phyloP scores from a whole-genome alignment of 1,284 basidiomycete genomes.

The Vanrija sp. region DNA sequence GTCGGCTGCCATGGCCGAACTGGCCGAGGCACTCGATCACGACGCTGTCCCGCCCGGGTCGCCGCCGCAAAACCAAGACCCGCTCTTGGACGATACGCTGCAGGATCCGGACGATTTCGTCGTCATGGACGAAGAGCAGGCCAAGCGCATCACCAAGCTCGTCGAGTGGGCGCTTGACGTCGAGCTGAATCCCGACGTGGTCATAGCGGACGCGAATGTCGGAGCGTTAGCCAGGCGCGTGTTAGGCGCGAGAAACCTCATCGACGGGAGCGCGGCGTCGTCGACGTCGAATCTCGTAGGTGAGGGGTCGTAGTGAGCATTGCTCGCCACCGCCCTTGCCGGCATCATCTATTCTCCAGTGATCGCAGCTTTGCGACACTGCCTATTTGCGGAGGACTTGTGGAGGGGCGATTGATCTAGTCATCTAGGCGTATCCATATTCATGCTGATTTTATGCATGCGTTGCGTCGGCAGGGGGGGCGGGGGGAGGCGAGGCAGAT shows the following conservation, averaged over 20 bases:
- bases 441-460: too few species aligned
- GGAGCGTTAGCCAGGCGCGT: conserved; percentile 75
- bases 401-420: too few species aligned
- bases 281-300: too few species aligned
- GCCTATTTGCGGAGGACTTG: too few species aligned
- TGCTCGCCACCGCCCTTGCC: too few species aligned
- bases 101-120: conserved; percentile 84
- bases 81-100: conserved; percentile 22
- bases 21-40: conserved; percentile 6
- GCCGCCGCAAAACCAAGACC: conserved; percentile 10
- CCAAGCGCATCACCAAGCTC: conserved; percentile 73
- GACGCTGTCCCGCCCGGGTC: background rate
- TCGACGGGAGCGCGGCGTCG: conserved; percentile 1
- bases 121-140: conserved; percentile 87
- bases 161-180: conserved; percentile 78
- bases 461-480: too few species aligned
- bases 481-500: too few species aligned
- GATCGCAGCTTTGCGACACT: too few species aligned
- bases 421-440: too few species aligned
- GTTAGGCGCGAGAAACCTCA: conserved; percentile 65
- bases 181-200: conserved; percentile 82
- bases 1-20: conserved; percentile 2
- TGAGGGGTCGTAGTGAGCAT: too few species aligned
- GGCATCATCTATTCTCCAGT: too few species aligned
- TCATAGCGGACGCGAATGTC: conserved; percentile 90